Percentiles rank a stretch among this genome's conserved stretches.
Evolutionary conservation across 306 rosid genomes (phyloP).

Genomic region (Mucuna pruriens): DNA sequence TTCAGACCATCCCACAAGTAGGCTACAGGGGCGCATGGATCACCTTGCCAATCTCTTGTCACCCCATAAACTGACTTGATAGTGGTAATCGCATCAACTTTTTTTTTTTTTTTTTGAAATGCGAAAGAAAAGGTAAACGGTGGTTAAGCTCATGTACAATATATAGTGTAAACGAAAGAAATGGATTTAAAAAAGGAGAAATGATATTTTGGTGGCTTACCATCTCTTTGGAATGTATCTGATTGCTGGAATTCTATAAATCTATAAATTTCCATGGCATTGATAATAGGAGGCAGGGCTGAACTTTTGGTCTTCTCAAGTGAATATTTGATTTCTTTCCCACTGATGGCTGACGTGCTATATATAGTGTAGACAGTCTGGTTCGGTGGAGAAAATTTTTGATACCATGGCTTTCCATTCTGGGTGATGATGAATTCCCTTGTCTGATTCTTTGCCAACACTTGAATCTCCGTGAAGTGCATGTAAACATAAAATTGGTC

Average conservation of each 20-base stretch:
- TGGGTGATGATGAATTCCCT: conserved; percentile 38
- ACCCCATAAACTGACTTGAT: conserved; percentile 54
- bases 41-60: conserved; percentile 60
- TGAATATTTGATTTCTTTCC: neutral
- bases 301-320: conserved; percentile 25
- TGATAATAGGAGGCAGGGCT: conserved; percentile 49
- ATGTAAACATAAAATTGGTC: conserved; percentile 35
- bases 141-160: neutral
- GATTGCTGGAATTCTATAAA: neutral
- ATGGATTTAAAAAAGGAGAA: neutral
- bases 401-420: neutral
- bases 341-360: neutral
- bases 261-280: conserved; percentile 43
- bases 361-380: neutral
- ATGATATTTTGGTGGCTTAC: conserved; percentile 14
- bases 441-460: conserved; percentile 24
- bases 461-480: conserved; percentile 45
- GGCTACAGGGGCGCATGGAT: conserved; percentile 54
- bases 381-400: neutral
- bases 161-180: neutral
- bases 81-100: conserved; percentile 53
- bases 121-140: no score
- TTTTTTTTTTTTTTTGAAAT: neutral
- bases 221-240: conserved; percentile 45
- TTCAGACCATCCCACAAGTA: conserved; percentile 59